Evolutionary conservation across 495 filamentous ascomycete species (phyloP).

Genomic region (Hyaloscypha finlandica): DNA sequence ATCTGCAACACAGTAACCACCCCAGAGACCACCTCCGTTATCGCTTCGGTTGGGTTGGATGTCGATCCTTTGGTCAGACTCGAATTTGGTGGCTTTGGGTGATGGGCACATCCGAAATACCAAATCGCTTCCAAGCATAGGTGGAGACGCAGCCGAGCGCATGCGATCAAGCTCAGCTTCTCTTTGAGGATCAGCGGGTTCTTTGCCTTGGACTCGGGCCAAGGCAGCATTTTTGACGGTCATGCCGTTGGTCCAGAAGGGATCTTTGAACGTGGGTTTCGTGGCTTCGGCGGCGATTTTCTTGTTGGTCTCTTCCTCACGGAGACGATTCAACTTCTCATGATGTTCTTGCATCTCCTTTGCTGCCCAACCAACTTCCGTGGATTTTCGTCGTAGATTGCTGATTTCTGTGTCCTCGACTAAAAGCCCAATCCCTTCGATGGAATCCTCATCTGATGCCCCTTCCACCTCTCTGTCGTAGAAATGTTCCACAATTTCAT

Average conservation of each 20-base stretch:
- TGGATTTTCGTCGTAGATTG: conserved; percentile 47
- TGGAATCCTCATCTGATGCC: conserved; percentile 36
- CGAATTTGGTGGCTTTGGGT: conserved; percentile 77
- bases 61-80: conserved; percentile 57
- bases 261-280: conserved; percentile 40
- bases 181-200: conserved; percentile 41
- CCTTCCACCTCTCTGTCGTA: conserved; percentile 54
- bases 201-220: conserved; percentile 44
- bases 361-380: conserved; percentile 49
- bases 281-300: conserved; percentile 33
- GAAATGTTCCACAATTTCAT: conserved; percentile 58
- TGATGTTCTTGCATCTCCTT: conserved; percentile 46
- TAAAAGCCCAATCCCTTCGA: conserved; percentile 32
- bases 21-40: conserved; percentile 63
- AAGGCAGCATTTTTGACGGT: conserved; percentile 32
- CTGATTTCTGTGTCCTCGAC: conserved; percentile 40
- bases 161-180: conserved; percentile 44
- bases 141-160: conserved; percentile 63
- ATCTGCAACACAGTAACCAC: conserved; percentile 57
- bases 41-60: conserved; percentile 50
- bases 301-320: conserved; percentile 37
- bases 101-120: conserved; percentile 75
- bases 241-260: conserved; percentile 38
- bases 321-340: conserved; percentile 35
- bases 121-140: conserved; percentile 81